A percentile compares a stretch with the other conserved stretches of the same genome.
Conservation (phyloP, 2,329 filamentous ascomycete genomes). For the Pseudovirgaria hyperparasitica region DNA sequence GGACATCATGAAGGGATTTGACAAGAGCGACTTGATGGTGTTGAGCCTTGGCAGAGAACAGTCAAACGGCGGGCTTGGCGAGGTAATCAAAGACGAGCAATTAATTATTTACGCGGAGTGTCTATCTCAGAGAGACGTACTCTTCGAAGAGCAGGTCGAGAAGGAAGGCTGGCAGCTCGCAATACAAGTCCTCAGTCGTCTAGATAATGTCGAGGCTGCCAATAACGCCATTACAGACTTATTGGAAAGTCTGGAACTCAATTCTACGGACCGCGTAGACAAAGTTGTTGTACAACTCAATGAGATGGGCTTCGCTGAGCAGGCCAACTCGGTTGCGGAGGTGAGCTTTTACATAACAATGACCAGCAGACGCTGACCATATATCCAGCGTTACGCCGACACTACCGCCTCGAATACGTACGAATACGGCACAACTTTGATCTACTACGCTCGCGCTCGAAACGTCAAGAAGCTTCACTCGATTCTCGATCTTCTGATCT, state of each 20-base stretch:
- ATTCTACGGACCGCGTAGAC: conserved; percentile 61
- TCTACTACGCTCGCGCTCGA: conserved; percentile 85
- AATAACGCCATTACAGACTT: conserved; percentile 63
- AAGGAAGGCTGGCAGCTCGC: conserved; percentile 80
- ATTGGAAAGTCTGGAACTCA: conserved; percentile 58
- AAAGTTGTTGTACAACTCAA: conserved; percentile 69
- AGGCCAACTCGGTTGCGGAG: conserved; percentile 72
- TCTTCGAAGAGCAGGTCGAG: conserved; percentile 16
- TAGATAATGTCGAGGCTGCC: conserved; percentile 60
- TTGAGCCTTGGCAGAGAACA: conserved; percentile 44
- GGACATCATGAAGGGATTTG: conserved; percentile 55
- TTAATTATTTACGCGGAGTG: conserved; percentile 65
- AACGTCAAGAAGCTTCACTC: conserved; percentile 66
- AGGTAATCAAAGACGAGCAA: conserved; percentile 67
- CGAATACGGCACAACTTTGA: conserved; percentile 72
- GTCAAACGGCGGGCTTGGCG: conserved; percentile 36
- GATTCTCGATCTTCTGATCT: conserved; percentile 75
- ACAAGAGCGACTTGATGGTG: conserved; percentile 74
- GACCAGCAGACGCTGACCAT: not conserved
- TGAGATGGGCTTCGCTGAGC: conserved; percentile 62
- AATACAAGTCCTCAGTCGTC: conserved; percentile 66
- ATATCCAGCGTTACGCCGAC: conserved; percentile 64
- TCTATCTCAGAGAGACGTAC: conserved; percentile 35
- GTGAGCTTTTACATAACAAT: conserved; percentile 36
- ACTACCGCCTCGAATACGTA: conserved; percentile 58